Base-by-base conservation (phyloP, 257 asterid genomes). In the Solanum piurae region DNA sequence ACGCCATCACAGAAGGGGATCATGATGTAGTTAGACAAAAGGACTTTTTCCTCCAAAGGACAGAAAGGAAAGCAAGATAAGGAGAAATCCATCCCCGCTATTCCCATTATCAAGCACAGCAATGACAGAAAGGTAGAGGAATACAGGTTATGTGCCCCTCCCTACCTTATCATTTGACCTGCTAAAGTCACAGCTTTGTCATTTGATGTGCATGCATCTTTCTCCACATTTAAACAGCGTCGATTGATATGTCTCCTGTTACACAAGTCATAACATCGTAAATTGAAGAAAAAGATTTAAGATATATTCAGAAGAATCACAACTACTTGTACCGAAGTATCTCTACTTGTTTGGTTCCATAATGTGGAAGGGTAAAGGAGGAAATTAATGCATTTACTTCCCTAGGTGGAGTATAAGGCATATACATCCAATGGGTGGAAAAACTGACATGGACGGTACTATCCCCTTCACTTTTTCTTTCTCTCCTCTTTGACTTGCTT, bases 161-260 rank as follows among this genome's bases (percentile, higher is more conserved):
- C 87, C 42, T 91, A 95, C 99, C 96, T 92, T 93, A 96, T 90
- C 88, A 94, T 86, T 86, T 85, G 72, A 83, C 86, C 94, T 46
- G 94, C 91, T 86, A 95, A 92, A 87, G 90, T 89, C 83, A 92
- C 92, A 87, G 93, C 95, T 91, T 94, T 92, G 86, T 93, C 95
- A 31, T 88, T 93, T 79, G 89, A 86, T 86, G 89, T 83, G 85
- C 86, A 40, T 88, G 88, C 88, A 89, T 91, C 95, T 87, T 89
- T 92, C 87, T 87, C 92, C 83, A 87, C 91, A 87, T 68, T 91
- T 74, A 60, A 58, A 86, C 72, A 68, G 83, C 89, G 91, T 89
- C 94, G 91, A 88, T 91, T 88, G 62, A 92, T 75, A 85, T 91
- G 92, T 89, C 92, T 94, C 92, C 98, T 94, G 91, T 86, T 55